These are phyloP conservation scores for Eucalyptus victrix DNA, from an alignment of 345 rosid species.

Conservation along the genomic window DNA sequence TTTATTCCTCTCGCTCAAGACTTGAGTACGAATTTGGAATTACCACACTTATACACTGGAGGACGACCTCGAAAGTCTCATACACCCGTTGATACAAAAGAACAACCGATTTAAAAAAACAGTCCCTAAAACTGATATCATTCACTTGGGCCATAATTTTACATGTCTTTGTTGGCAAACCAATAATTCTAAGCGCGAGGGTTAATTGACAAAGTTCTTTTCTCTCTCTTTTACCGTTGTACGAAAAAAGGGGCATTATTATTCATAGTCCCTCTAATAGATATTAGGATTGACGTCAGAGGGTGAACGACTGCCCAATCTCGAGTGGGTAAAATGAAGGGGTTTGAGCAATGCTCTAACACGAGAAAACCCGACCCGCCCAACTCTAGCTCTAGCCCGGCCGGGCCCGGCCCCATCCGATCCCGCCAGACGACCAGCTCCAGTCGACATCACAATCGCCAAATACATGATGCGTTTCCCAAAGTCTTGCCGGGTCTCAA, in stretches of 20 bases:
- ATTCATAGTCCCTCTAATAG: background rate
- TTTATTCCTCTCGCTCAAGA: background rate
- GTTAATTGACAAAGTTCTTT: background rate
- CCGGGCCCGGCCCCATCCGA: background rate
- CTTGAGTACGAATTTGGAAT: background rate
- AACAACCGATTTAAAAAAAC: background rate
- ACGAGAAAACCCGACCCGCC: background rate
- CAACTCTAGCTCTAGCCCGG: background rate
- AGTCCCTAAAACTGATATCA: background rate
- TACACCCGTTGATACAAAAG: background rate
- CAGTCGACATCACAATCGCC: background rate
- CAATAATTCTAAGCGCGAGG: background rate
- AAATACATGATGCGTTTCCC: background rate
- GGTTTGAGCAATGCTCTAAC: background rate
- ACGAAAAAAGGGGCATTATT: background rate
- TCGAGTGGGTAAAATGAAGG: background rate
- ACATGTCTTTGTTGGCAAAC: background rate
- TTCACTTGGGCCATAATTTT: background rate
- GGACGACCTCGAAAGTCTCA: background rate
- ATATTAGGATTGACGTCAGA: background rate
- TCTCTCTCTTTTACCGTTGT: background rate
- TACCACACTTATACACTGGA: background rate
- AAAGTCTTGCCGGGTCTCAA: background rate
- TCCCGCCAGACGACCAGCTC: background rate
- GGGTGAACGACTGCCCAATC: background rate